Conservation (phyloP, 2,329 filamentous ascomycete species). For the Neonectria sp. region DNA sequence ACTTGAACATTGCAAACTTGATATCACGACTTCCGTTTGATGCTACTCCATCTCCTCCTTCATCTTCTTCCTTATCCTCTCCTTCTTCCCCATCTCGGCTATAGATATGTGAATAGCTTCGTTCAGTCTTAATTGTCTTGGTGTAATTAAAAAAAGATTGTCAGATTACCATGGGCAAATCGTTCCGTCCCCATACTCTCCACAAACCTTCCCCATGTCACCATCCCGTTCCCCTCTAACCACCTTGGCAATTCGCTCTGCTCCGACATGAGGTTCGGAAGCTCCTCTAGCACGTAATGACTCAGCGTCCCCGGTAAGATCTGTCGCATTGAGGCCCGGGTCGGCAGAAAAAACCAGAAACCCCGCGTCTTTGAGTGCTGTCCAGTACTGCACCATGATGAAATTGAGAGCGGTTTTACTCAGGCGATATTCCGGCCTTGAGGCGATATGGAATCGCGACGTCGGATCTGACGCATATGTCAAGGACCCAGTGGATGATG, state of each 20-base stretch:
- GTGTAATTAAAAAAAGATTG: neutral
- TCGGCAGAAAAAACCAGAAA: constrained; percentile 23
- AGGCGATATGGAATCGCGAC: constrained; percentile 6
- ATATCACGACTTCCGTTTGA: constrained; percentile 18
- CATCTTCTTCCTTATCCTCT: neutral
- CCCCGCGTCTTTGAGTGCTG: constrained; percentile 16
- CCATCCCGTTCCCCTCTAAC: constrained; percentile 23
- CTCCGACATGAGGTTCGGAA: constrained; percentile 21
- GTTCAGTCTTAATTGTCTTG: neutral
- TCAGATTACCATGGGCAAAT: constrained; percentile 21
- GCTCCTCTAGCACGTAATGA: constrained; percentile 23
- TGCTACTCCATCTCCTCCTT: neutral
- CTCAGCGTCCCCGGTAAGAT: constrained; percentile 9
- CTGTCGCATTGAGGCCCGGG: constrained; percentile 26
- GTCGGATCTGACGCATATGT: constrained; percentile 17
- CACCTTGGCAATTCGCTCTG: constrained; percentile 24
- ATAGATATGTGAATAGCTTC: neutral
- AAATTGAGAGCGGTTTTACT: constrained; percentile 28
- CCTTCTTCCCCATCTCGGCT: neutral
- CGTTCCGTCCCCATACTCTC: constrained; percentile 8
- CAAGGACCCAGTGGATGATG: constrained; percentile 21
- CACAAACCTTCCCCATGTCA: constrained; percentile 22
- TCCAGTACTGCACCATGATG: constrained; percentile 26
- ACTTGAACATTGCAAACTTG: constrained; percentile 20
- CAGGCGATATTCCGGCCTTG: constrained; percentile 23